Evolutionary conservation across 805 yeast genomes (phyloP).

Genomic region (Barnettozyma populi): DNA sequence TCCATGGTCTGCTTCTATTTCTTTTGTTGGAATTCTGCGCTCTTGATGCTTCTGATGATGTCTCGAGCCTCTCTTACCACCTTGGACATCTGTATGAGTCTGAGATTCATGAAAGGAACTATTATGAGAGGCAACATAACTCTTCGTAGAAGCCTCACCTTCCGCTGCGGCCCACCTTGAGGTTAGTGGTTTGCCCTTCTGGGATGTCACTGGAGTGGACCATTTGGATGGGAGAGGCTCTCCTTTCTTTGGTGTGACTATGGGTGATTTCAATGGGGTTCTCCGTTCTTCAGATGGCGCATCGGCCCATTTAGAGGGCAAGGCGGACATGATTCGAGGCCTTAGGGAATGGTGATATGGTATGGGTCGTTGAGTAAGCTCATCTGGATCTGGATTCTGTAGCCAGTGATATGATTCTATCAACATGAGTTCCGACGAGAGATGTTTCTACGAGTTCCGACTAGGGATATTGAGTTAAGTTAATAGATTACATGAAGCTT

Average conservation of each 20-base stretch:
- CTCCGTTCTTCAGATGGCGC: not conserved
- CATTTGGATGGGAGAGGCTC: slow-evolving; percentile 20
- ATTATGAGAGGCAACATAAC: no score
- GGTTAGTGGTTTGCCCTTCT: slow-evolving; percentile 12
- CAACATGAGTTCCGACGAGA: no score
- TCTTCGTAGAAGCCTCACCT: not conserved
- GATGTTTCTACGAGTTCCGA: no score
- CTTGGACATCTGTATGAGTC: not conserved
- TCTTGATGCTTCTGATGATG: not conserved
- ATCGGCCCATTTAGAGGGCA: slow-evolving; percentile 23
- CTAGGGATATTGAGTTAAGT: no score
- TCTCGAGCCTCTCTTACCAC: not conserved
- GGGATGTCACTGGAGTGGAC: slow-evolving; percentile 16
- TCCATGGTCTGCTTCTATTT: not conserved
- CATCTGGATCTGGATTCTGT: no score
- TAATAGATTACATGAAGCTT: no score
- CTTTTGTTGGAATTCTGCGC: not conserved
- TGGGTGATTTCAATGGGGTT: not conserved
- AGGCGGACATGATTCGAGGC: not conserved
- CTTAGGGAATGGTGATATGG: not conserved
- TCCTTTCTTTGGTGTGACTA: slow-evolving; percentile 15
- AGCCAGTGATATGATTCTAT: not conserved
- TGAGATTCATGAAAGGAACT: not conserved
- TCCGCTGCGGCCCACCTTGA: slow-evolving; percentile 13
- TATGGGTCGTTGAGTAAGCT: not conserved